Evolutionary conservation across 1,284 basidiomycete genomes (phyloP).

Genomic region (Pholiota adiposa): DNA sequence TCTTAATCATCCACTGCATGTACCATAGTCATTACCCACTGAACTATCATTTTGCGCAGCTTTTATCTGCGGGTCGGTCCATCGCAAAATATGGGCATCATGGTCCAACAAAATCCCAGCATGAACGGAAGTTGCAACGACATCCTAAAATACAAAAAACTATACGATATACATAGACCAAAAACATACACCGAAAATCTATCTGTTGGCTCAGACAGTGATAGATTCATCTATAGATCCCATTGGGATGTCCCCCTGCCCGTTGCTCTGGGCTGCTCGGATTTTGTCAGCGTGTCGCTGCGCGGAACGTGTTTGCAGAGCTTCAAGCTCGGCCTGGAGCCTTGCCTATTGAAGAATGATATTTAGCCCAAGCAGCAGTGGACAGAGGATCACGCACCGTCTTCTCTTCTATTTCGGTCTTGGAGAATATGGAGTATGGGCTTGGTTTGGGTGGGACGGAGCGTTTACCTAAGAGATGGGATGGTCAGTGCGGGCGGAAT

Average conservation of each 20-base stretch:
- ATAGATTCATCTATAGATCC: slow-evolving; percentile 8
- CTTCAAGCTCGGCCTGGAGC: slow-evolving; percentile 52
- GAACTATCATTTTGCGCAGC: background rate
- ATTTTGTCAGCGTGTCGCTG: slow-evolving; percentile 25
- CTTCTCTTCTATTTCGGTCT: slow-evolving; percentile 61
- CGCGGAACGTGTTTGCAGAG: slow-evolving; percentile 35
- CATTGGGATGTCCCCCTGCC: slow-evolving; percentile 12
- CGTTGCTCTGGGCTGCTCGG: slow-evolving; percentile 13
- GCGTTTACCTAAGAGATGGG: slow-evolving; percentile 46
- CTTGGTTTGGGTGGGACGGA: slow-evolving; percentile 39
- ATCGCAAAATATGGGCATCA: background rate
- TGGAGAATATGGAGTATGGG: slow-evolving; percentile 65
- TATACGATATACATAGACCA: slow-evolving; percentile 1
- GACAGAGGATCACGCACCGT: slow-evolving; percentile 44
- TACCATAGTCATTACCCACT: background rate
- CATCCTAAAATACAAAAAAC: background rate
- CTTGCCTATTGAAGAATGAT: slow-evolving; percentile 39
- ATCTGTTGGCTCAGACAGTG: slow-evolving; percentile 7
- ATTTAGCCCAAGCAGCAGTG: background rate
- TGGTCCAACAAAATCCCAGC: background rate
- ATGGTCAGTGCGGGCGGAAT: background rate
- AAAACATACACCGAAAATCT: background rate
- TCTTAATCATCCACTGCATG: background rate
- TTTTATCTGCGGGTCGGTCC: background rate
- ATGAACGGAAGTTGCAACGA: background rate